phyloP scores from a whole-genome alignment of 805 yeast genomes.

The Candida ortonii region DNA sequence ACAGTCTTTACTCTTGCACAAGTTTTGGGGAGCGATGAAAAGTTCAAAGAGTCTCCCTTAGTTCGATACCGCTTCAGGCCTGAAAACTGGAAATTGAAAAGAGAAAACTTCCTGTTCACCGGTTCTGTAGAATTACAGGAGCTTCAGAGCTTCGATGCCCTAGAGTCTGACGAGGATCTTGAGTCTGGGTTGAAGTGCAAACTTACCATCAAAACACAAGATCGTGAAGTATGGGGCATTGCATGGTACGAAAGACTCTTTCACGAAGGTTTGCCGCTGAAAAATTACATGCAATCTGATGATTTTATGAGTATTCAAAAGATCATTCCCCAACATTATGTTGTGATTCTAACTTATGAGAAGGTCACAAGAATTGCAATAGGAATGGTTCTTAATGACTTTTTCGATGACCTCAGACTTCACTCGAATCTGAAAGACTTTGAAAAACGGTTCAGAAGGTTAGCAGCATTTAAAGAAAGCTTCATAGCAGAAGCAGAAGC shows the following conservation, averaged over 20 bases:
- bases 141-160: conserved; percentile 16
- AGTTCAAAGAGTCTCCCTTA: conserved; percentile 12
- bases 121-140: conserved; percentile 26
- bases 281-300: conserved; percentile 12
- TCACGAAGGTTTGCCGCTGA: conserved; percentile 13
- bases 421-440: conserved; percentile 18
- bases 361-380: conserved; percentile 18
- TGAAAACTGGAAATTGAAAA: conserved; percentile 16
- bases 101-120: conserved; percentile 18
- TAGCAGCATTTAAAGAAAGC: conserved; percentile 13
- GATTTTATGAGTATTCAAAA: conserved; percentile 23
- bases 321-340: conserved; percentile 21
- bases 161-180: conserved; percentile 17
- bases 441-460: conserved; percentile 19
- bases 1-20: conserved; percentile 3
- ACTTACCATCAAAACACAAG: conserved; percentile 13
- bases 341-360: conserved; percentile 18
- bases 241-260: conserved; percentile 11
- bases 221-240: conserved; percentile 16
- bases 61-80: conserved; percentile 18
- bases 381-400: conserved; percentile 27
- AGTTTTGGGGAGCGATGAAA: conserved; percentile 3
- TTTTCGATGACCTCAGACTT: conserved; percentile 25
- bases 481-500: conserved; percentile 4
- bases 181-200: conserved; percentile 17